These are phyloP conservation scores for Gelatoporia subvermispora DNA, from an alignment of 768 basidiomycete genomes.

Conservation along the genomic window DNA sequence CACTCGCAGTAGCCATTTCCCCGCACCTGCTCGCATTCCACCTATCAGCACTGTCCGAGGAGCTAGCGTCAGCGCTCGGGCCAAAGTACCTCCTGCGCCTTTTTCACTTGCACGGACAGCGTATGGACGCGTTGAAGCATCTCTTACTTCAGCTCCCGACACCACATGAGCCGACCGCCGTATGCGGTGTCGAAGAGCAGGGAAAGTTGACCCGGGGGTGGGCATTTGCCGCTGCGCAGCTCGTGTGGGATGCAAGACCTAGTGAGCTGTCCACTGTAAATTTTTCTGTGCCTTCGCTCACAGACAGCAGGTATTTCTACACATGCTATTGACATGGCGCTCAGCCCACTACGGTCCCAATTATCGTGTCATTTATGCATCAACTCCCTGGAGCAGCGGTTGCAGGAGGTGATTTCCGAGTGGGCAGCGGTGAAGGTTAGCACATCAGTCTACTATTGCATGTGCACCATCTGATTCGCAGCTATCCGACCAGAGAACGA, in stretches of 20 bases:
- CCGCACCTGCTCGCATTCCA: slow-evolving; percentile 33
- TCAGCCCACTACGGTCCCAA: slow-evolving; percentile 62
- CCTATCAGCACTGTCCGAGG: slow-evolving; percentile 32
- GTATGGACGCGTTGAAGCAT: slow-evolving; percentile 31
- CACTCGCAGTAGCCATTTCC: slow-evolving; percentile 35
- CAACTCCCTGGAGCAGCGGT: slow-evolving; percentile 51
- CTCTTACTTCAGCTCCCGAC: slow-evolving; percentile 23
- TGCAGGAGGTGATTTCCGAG: slow-evolving; percentile 58
- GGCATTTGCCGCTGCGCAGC: slow-evolving; percentile 23
- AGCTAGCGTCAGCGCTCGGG: slow-evolving; percentile 34
- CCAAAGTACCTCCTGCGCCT: slow-evolving; percentile 38
- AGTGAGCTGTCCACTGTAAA: slow-evolving; percentile 12
- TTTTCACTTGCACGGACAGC: slow-evolving; percentile 32
- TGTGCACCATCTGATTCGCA: too few species aligned
- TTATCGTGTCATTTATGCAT: slow-evolving; percentile 62
- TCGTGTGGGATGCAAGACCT: slow-evolving; percentile 26
- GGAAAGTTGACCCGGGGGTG: slow-evolving; percentile 24
- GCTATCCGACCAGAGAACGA: too few species aligned
- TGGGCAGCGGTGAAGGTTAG: slow-evolving; percentile 73
- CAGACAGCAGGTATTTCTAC: slow-evolving; percentile 69
- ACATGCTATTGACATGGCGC: slow-evolving; percentile 59
- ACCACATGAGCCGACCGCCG: slow-evolving; percentile 16
- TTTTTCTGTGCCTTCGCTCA: too few species aligned
- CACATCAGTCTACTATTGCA: too few species aligned
- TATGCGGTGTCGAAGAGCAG: slow-evolving; percentile 16